Percentiles rank a stretch among this genome's conserved stretches.
Evolutionary conservation across 306 rosid species (phyloP).

Genomic region (Citrullus mucosospermus): DNA sequence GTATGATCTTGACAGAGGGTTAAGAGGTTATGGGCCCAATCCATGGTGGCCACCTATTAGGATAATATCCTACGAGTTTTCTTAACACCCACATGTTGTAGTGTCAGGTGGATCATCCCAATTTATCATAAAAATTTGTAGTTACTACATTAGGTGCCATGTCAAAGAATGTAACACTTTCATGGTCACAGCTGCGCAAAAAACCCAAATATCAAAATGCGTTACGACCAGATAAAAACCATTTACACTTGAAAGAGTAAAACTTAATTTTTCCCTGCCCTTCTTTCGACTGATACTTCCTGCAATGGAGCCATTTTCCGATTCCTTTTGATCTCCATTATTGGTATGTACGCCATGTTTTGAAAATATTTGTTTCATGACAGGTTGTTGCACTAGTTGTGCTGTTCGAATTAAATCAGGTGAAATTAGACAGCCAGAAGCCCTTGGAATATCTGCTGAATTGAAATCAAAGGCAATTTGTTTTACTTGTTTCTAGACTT

Average conservation of each 20-base stretch:
- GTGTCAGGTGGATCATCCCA: too few relatives aligned
- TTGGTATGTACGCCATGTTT: neutral
- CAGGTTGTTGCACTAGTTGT: slow-evolving; percentile 98
- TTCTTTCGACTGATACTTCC: neutral
- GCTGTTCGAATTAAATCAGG: slow-evolving; percentile 93
- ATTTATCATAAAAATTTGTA: neutral
- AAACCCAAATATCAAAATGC: neutral
- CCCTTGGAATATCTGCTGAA: slow-evolving; percentile 90
- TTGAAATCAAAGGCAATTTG: slow-evolving; percentile 55
- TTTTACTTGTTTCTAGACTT: neutral
- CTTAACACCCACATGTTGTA: too few relatives aligned
- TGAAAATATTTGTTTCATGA: slow-evolving; percentile 1
- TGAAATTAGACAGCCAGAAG: slow-evolving; percentile 85
- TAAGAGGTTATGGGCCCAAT: too few relatives aligned
- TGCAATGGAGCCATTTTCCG: neutral
- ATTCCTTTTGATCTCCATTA: neutral
- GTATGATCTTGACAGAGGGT: too few relatives aligned
- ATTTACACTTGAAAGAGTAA: too few relatives aligned
- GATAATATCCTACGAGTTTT: too few relatives aligned
- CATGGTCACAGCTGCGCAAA: neutral
- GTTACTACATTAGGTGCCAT: neutral
- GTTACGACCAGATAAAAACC: neutral
- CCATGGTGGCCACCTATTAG: too few relatives aligned
- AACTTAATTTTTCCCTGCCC: neutral
- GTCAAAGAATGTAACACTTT: neutral